Base-by-base conservation (phyloP, 345 rosid species). In the Lepidium aucheri region DNA sequence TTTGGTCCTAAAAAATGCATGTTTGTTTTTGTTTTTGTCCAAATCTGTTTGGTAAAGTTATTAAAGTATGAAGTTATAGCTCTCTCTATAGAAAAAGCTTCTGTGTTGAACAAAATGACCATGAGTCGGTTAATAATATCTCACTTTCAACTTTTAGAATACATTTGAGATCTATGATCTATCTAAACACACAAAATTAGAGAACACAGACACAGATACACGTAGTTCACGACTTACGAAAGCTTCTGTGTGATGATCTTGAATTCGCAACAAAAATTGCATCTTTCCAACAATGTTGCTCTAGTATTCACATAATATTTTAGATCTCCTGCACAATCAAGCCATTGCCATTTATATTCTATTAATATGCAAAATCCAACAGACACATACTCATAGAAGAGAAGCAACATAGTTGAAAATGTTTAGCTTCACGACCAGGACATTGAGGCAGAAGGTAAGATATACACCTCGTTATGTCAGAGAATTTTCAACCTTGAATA, bases 401-500 rank as follows among this genome's bases (percentile, higher is more conserved):
- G 47, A 55, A 55, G 28, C 28, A 35, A 55, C 30, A 41, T 3
- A 26, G 20, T 41, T 35, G 17, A 39, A 11, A 42, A 8, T 30
- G n/a, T 20, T 34, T 5, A 63, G 46, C 22, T 47, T 54, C 30
- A 24, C 49, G n/a, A n/a, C 10, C 13, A 35, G 14, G 34, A 35
- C 56, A 11, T n/a, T 47, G 30, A 36, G 49, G 16, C 32, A 17
- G 9, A 3, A 46, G 4, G 20, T 10, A 50, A 45, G 8, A 17
- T 16, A 34, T 15, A 30, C 15, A 54, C 45, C 46, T 55, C 40
- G 56, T 55, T 40, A 63, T 34, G 55, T 24, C 8, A 34, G 44
- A 75, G 79, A 63, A 57, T 26, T 64, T 54, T 61, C 14, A 49
- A 71, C 76, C 83, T 74, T 79, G 68, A 84, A 32, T 35, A 84